Percentiles rank a stretch among this genome's conserved stretches.
Evolutionary conservation across 305 asterid species (phyloP).

Genomic region (Euphrasia arctica): DNA sequence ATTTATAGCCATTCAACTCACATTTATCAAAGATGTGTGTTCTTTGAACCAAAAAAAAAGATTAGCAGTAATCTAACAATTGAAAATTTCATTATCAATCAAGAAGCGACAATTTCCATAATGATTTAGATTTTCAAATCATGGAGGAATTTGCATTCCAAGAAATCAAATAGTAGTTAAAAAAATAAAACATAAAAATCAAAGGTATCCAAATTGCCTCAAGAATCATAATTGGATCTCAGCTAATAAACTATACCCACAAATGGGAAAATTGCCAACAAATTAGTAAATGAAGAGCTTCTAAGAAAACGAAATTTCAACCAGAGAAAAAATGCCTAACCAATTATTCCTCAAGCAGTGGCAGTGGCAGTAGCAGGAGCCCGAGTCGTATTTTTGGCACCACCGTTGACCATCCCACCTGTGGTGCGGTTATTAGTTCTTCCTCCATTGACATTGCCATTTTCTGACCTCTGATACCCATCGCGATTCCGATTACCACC

Average conservation of each 20-base stretch:
- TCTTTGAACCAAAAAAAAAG: too few relatives aligned
- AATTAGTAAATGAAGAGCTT: constrained; percentile 23
- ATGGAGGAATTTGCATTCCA: constrained; percentile 9
- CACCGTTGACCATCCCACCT: constrained; percentile 49
- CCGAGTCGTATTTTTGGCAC: constrained; percentile 44
- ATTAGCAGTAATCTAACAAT: neutral
- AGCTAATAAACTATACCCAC: constrained; percentile 33
- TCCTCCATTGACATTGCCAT: constrained; percentile 38
- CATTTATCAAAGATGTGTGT: neutral
- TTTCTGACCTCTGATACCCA: constrained; percentile 58
- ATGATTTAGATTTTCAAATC: neutral
- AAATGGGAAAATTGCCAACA: constrained; percentile 28
- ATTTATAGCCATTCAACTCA: neutral
- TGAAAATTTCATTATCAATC: neutral
- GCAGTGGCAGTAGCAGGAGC: constrained; percentile 56
- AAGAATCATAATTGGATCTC: constrained; percentile 15
- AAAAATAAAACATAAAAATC: neutral
- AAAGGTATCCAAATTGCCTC: constrained; percentile 19
- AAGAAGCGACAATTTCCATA: neutral
- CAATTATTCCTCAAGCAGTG: neutral
- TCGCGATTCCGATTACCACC: constrained; percentile 35
- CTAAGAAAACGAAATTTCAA: constrained; percentile 8
- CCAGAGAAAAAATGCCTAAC: neutral
- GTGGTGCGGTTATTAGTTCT: constrained; percentile 41
- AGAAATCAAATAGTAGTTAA: constrained; percentile 8